Base-by-base conservation (phyloP, 345 rosid genomes). In the Cardamine occulta region DNA sequence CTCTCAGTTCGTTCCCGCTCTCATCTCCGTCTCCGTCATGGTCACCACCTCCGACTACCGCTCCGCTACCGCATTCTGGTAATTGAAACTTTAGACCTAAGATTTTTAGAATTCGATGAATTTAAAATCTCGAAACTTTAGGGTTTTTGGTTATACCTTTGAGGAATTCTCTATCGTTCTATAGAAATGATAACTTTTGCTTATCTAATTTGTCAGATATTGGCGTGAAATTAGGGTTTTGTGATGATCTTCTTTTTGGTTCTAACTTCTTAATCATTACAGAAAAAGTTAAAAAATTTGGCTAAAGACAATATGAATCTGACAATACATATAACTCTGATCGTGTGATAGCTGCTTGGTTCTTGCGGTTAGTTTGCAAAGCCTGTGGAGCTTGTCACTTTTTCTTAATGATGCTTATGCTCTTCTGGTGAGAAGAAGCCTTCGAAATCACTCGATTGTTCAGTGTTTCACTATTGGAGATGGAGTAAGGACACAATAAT, bases 31-130 rank as follows among this genome's bases (percentile, higher is more conserved):
- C 74, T 82, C 77, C 72, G 88, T 86, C 77, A 93, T 88, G 98
- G 82, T 80, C 77, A 78, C 93, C 80, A 85, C 98, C 74, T 61
- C 49, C 59, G 96, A 88, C 54, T 90, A 87, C 79, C 87, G 85
- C 44, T 77, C 87, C 26, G 86, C 85, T 75, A 84, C 91, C 2
- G 94, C 98, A 5, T 88, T 93, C 74, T 80, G 94, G 98, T 87
- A 80, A 21, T 35, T 15, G 1, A 48, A 31, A 17, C 68, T 63
- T 8, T 19, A 31, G 1, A 18, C 44, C 24, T 40, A 7, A 2
- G n/a, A 6, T 6, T 56, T 44, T 66, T 45, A 42, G 56, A 60
- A 23, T 49, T 39, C 29, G 32, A 57, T 64, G 58, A 9, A 23
- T 32, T 70, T 55, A 55, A 60, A 63, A 54, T 76, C 59, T 55